Conservation (phyloP, 2,329 filamentous ascomycete genomes). For the Monilinia laxa region DNA sequence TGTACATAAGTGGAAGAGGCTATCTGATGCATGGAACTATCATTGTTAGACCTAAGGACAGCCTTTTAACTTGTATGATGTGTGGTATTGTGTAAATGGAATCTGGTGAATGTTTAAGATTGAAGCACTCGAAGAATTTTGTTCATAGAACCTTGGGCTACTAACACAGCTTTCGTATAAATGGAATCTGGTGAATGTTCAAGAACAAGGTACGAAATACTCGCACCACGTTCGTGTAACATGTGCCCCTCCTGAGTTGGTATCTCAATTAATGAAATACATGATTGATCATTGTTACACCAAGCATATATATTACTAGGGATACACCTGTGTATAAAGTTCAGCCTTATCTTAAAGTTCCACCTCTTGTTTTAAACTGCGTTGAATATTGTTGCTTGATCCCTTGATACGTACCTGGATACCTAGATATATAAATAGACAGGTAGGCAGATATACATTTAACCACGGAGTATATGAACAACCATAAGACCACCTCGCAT, state of each 20-base stretch:
- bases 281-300: conserved; percentile 1
- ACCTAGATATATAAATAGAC: neutral
- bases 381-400: neutral
- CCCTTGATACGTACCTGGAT: neutral
- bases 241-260: neutral
- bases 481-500: too few species aligned
- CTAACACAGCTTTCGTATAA: neutral
- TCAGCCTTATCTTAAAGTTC: conserved; percentile 16
- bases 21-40: conserved; percentile 14
- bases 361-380: conserved; percentile 10
- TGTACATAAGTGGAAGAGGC: conserved; percentile 34
- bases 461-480: too few species aligned
- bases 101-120: neutral
- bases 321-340: conserved; percentile 4
- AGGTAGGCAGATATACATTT: neutral
- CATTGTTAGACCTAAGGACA: conserved; percentile 5
- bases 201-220: neutral
- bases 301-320: conserved; percentile 9
- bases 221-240: neutral
- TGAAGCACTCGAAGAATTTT: neutral
- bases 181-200: neutral
- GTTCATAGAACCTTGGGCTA: neutral
- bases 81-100: neutral
- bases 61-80: conserved; percentile 1
- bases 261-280: neutral